Percentiles rank a stretch among this genome's conserved stretches.
Evolutionary conservation across 768 basidiomycete genomes (phyloP).

Genomic region (Hebeloma cylindrosporum): DNA sequence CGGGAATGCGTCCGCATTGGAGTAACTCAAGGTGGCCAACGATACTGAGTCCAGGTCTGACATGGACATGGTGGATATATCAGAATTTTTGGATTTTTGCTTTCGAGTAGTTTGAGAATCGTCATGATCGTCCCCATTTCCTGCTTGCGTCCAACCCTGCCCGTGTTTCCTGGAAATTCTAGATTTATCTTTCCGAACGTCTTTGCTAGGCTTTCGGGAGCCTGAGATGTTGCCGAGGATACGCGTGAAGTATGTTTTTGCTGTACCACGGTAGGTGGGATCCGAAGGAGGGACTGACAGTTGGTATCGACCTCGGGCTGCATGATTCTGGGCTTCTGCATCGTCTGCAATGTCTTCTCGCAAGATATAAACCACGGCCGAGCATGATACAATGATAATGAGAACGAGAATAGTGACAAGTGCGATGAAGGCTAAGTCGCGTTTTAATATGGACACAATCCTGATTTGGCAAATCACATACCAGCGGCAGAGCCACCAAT

Average conservation of each 20-base stretch:
- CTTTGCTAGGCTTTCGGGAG: conserved; percentile 4
- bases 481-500: conserved; percentile 52
- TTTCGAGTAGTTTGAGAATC: conserved; percentile 13
- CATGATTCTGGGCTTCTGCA: conserved; percentile 34
- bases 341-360: conserved; percentile 46
- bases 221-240: conserved; percentile 8
- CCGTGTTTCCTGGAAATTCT: conserved; percentile 21
- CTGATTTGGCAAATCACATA: conserved; percentile 24
- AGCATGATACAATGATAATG: conserved; percentile 53
- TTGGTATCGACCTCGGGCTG: conserved; percentile 18
- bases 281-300: conserved; percentile 6
- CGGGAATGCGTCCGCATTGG: conserved; percentile 15
- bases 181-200: conserved; percentile 10
- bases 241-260: conserved; percentile 17
- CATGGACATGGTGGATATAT: conserved; percentile 10
- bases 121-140: conserved; percentile 50
- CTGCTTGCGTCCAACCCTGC: conserved; percentile 53
- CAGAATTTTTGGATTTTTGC: conserved; percentile 2
- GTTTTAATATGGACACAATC: not conserved
- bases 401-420: conserved; percentile 55
- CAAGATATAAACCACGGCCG: conserved; percentile 57
- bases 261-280: conserved; percentile 6
- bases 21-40: conserved; percentile 6
- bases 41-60: conserved; percentile 7
- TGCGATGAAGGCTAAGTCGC: conserved; percentile 52